Conservation (phyloP, 495 filamentous ascomycete genomes). For the Hypoxylon fragiforme region DNA sequence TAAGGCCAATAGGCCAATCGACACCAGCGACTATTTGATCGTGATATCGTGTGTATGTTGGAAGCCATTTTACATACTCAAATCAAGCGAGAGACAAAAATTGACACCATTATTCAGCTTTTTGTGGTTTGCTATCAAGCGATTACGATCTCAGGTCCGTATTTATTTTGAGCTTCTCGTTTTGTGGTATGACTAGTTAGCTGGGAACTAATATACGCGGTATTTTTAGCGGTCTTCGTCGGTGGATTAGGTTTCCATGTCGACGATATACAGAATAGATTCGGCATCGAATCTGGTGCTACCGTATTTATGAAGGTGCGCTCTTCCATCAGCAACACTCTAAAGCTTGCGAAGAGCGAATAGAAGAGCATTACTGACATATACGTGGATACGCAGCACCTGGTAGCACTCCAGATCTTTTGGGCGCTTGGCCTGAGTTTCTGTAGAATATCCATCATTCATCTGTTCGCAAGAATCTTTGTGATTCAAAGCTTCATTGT, state of each 20-base stretch:
- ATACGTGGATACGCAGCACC: constrained; percentile 11
- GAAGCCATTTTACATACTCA: background rate
- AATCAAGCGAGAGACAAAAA: background rate
- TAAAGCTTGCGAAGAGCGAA: too few relatives aligned
- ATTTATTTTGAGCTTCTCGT: constrained; percentile 8
- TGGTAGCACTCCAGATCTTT: constrained; percentile 23
- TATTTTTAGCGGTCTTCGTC: constrained; percentile 24
- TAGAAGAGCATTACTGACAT: too few relatives aligned
- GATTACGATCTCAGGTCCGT: constrained; percentile 27
- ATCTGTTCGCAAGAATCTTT: constrained; percentile 33
- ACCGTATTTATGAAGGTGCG: constrained; percentile 21
- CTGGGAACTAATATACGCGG: constrained; percentile 4
- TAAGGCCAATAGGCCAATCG: constrained; percentile 24
- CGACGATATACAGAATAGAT: constrained; percentile 24
- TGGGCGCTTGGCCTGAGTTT: constrained; percentile 35
- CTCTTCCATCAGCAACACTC: background rate
- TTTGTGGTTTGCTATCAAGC: constrained; percentile 29
- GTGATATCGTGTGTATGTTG: constrained; percentile 36
- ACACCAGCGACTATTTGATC: constrained; percentile 36
- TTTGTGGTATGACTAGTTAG: background rate
- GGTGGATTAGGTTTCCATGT: constrained; percentile 26
- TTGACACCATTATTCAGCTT: constrained; percentile 9
- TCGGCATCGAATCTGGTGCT: constrained; percentile 18
- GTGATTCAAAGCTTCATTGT: constrained; percentile 29
- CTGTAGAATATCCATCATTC: constrained; percentile 35